Evolutionary conservation across 2,329 filamentous ascomycete genomes (phyloP), one percentile per base, ranked within the genome.

Genomic region (Pseudogymnoascus sp.): DNA sequence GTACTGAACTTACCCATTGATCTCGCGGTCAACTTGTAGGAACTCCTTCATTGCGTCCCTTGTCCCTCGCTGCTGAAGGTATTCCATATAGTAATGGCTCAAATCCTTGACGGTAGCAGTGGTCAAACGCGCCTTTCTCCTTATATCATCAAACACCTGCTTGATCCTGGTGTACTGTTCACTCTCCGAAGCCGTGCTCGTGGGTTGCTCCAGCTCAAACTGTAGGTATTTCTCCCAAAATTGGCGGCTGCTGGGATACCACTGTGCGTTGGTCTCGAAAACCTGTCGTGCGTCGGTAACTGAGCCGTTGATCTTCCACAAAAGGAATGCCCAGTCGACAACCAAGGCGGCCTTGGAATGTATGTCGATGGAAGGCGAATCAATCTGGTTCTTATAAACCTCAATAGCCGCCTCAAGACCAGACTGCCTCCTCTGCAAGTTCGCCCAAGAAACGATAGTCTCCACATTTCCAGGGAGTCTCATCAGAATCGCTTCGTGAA

Each of bases 151-250:
- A 71, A 93, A 86, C 11, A 97, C 88, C 62, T 87, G 83, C 77
- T 91, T 91, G 72, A 97, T 86, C n/a, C 88, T 88, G 67, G 86
- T 80, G 61, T 87, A 85, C 63, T 91, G 85, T 63, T 84, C 78
- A 1, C 79, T 69, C 71, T 93, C 90, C 2, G 82, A 80, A 60
- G 86, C 83, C 1, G 80, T 77, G 65, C 79, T 87, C 1, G 87
- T 88, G 9, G 90, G 88, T 74, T 96, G 93, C 63, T 90, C 86
- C 59, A 96, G 80, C 78, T 99, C 95, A 72, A 99, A 96, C 64
- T 88, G 80, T 62, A 97, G 83, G 80, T 92, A 97, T 71, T 85
- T 90, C 69, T 87, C 82, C 93, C 95, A 99, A 80, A 97, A 97
- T 46, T 90, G 81, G 36, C 87, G 84, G 74, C 92, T 96, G 72